Percentiles rank a stretch among this genome's conserved stretches.
Conservation (phyloP, 176 grass and related monocot species). For the Rhipidocladum racemiflorum region DNA sequence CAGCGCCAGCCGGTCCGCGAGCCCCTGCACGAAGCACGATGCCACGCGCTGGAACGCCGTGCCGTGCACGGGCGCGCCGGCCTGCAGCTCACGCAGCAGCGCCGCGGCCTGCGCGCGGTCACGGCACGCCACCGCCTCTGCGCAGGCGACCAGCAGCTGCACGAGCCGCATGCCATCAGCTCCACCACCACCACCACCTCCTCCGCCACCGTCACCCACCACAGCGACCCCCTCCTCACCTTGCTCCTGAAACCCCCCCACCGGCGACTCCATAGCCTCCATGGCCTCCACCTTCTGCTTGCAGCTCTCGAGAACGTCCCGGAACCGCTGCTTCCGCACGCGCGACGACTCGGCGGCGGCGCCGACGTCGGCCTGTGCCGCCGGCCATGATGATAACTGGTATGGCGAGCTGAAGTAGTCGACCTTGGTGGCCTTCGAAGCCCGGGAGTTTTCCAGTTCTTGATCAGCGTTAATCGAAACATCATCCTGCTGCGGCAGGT, state of each 20-base stretch:
- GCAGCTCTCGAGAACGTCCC: slow-evolving; percentile 49
- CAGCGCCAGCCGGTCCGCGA: slow-evolving; percentile 50
- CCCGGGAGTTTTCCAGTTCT: slow-evolving; percentile 26
- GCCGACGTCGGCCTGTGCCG: background rate
- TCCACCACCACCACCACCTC: background rate
- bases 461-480: slow-evolving; percentile 1
- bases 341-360: slow-evolving; percentile 31
- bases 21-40: slow-evolving; percentile 72
- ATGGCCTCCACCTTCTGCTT: slow-evolving; percentile 63
- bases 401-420: slow-evolving; percentile 47
- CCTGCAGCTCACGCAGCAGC: slow-evolving; percentile 51
- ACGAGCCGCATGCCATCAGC: slow-evolving; percentile 57
- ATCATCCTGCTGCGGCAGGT: slow-evolving; percentile 23
- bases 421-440: slow-evolving; percentile 31
- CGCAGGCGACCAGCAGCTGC: slow-evolving; percentile 64
- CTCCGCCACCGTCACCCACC: background rate
- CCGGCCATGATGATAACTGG: slow-evolving; percentile 27
- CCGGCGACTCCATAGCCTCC: slow-evolving; percentile 37
- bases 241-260: slow-evolving; percentile 2
- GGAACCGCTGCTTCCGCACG: slow-evolving; percentile 43
- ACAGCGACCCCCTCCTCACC: background rate
- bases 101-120: slow-evolving; percentile 58
- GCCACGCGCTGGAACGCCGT: slow-evolving; percentile 73
- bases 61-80: slow-evolving; percentile 48
- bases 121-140: slow-evolving; percentile 75